phyloP scores from a whole-genome alignment of 1,284 basidiomycete species.

The Flammula alnicola region DNA sequence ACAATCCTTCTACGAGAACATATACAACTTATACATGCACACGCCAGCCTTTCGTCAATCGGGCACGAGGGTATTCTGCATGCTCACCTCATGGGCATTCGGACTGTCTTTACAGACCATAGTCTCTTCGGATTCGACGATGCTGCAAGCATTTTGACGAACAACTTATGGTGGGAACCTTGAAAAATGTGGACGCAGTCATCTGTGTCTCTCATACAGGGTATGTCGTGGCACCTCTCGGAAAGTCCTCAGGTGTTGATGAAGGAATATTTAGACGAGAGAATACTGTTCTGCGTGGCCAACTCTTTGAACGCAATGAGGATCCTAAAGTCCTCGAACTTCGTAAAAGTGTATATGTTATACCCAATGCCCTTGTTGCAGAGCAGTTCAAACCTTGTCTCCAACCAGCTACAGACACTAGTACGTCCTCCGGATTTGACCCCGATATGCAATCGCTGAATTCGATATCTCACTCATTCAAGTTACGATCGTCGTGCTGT shows the following conservation, averaged over 20 bases:
- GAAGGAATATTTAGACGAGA: slow-evolving; percentile 64
- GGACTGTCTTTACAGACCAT: slow-evolving; percentile 96
- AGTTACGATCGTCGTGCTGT: slow-evolving; percentile 96
- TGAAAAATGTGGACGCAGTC: slow-evolving; percentile 91
- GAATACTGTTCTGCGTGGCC: slow-evolving; percentile 91
- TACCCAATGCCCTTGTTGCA: slow-evolving; percentile 93
- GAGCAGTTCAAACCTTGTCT: slow-evolving; percentile 81
- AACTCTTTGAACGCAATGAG: slow-evolving; percentile 59
- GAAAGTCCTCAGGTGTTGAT: not conserved
- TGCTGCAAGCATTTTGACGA: slow-evolving; percentile 94
- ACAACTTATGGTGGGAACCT: slow-evolving; percentile 90
- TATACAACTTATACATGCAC: slow-evolving; percentile 90
- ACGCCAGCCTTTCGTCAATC: slow-evolving; percentile 88
- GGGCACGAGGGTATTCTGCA: slow-evolving; percentile 94
- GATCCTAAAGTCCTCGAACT: slow-evolving; percentile 51
- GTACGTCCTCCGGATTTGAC: slow-evolving; percentile 45
- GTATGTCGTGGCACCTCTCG: slow-evolving; percentile 46
- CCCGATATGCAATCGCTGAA: not conserved
- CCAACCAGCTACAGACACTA: slow-evolving; percentile 54
- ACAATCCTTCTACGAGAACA: slow-evolving; percentile 88
- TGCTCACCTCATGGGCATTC: slow-evolving; percentile 81
- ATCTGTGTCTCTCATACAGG: slow-evolving; percentile 99
- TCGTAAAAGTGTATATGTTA: slow-evolving; percentile 80
- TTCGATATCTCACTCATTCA: not conserved
- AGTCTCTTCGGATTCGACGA: slow-evolving; percentile 96